phyloP scores from a whole-genome alignment of 2,329 filamentous ascomycete species.

The Neopestalotiopsis sp. region DNA sequence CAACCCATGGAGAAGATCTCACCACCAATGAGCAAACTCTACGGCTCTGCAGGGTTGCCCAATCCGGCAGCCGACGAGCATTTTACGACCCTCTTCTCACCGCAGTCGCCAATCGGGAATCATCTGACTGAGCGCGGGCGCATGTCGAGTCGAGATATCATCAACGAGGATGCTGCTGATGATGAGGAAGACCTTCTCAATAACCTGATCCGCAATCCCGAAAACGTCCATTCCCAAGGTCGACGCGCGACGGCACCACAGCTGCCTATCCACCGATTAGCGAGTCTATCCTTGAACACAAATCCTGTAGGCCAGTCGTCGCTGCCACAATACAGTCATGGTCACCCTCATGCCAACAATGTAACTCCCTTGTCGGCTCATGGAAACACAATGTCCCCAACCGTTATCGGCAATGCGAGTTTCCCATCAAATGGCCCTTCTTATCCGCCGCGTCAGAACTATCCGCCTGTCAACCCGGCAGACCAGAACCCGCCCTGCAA shows the following conservation, averaged over 20 bases:
- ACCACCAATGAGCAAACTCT: conserved; percentile 60
- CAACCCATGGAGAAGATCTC: conserved; percentile 66
- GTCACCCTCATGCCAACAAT: conserved; percentile 29
- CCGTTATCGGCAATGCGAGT: conserved; percentile 51
- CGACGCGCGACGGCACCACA: conserved; percentile 76
- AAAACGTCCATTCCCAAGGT: conserved; percentile 65
- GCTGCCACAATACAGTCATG: conserved; percentile 51
- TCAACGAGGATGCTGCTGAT: conserved; percentile 70
- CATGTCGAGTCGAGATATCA: conserved; percentile 72
- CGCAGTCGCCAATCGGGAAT: conserved; percentile 75
- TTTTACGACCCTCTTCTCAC: conserved; percentile 71
- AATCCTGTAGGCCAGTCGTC: conserved; percentile 59
- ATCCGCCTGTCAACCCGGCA: conserved; percentile 88
- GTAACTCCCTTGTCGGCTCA: background rate
- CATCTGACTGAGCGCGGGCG: conserved; percentile 66
- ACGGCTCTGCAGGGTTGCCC: conserved; percentile 63
- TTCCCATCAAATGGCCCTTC: conserved; percentile 62
- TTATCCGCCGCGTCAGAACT: conserved; percentile 67
- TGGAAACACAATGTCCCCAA: conserved; percentile 60
- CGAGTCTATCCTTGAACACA: conserved; percentile 75
- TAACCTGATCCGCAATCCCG: conserved; percentile 74
- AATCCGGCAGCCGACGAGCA: conserved; percentile 57
- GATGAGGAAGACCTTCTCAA: conserved; percentile 77
- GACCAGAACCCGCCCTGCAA: conserved; percentile 98
- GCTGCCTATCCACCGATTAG: conserved; percentile 72